A percentile compares a stretch with the other conserved stretches of the same genome.
Conservation (phyloP, 2,329 filamentous ascomycete genomes). For the Byssothecium circinans region DNA sequence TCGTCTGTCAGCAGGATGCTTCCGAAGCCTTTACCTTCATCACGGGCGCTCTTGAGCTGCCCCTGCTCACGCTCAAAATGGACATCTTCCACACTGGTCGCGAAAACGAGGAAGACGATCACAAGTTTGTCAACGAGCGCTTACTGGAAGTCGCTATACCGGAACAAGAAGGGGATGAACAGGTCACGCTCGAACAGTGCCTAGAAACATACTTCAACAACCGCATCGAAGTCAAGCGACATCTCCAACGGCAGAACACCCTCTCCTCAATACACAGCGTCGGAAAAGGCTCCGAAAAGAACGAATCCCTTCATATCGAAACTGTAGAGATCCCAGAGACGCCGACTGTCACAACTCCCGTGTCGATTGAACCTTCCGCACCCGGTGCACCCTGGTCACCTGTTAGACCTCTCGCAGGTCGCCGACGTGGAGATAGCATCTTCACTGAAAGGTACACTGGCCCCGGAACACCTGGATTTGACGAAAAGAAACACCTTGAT, state of each 20-base stretch:
- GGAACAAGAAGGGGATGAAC: slow-evolving; percentile 65
- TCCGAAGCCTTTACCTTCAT: slow-evolving; percentile 96
- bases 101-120: slow-evolving; percentile 79
- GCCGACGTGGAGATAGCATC: slow-evolving; percentile 52
- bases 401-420: slow-evolving; percentile 31
- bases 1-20: slow-evolving; percentile 85
- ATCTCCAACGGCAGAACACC: slow-evolving; percentile 65
- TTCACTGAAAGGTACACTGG: slow-evolving; percentile 50
- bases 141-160: slow-evolving; percentile 90
- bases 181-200: slow-evolving; percentile 84
- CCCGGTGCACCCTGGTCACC: slow-evolving; percentile 19
- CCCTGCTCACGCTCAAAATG: slow-evolving; percentile 86
- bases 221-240: slow-evolving; percentile 81
- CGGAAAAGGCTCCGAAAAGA: slow-evolving; percentile 39
- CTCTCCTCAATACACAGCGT: slow-evolving; percentile 49
- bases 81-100: slow-evolving; percentile 92
- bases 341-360: slow-evolving; percentile 39
- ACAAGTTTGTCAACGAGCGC: slow-evolving; percentile 91
- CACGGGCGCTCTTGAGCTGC: slow-evolving; percentile 83
- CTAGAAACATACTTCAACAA: slow-evolving; percentile 96
- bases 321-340: slow-evolving; percentile 45
- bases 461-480: slow-evolving; percentile 40
- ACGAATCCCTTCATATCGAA: slow-evolving; percentile 47
- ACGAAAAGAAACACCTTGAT: slow-evolving; percentile 52
- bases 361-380: slow-evolving; percentile 25